These are phyloP conservation scores for Chenopodium formosanum DNA, from an alignment of 148 eudicot species.

Conservation along the genomic window DNA sequence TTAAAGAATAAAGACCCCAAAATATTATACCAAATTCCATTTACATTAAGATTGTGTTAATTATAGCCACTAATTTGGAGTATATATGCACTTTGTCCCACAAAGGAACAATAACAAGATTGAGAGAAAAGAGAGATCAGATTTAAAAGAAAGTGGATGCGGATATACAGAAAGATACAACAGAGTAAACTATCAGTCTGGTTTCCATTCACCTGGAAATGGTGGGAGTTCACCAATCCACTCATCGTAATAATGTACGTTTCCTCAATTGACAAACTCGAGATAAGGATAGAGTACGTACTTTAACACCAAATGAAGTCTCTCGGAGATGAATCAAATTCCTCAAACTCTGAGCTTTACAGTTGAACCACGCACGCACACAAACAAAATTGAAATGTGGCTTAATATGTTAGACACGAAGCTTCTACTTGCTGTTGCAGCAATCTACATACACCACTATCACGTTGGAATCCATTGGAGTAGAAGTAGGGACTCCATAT, in stretches of 20 bases:
- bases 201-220: conserved; percentile 14
- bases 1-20: not conserved
- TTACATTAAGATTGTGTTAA: not conserved
- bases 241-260: not conserved
- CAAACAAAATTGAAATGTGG: not conserved
- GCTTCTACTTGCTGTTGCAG: not conserved
- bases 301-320: not conserved
- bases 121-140: not conserved
- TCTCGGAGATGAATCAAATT: not conserved
- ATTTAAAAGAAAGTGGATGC: not conserved
- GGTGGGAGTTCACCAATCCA: conserved; percentile 6
- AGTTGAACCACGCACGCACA: not conserved
- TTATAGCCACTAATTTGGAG: not conserved
- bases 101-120: not conserved
- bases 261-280: too few relatives aligned
- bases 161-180: not conserved
- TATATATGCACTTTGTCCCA: conserved; percentile 13
- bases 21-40: conserved; percentile 10
- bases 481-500: not conserved
- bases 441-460: too few relatives aligned
- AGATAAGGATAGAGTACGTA: not conserved
- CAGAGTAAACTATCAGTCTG: conserved; percentile 5
- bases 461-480: not conserved
- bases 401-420: not conserved
- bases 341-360: not conserved